phyloP scores from a whole-genome alignment of 306 rosid genomes.

The Gastrolobium bilobum region DNA sequence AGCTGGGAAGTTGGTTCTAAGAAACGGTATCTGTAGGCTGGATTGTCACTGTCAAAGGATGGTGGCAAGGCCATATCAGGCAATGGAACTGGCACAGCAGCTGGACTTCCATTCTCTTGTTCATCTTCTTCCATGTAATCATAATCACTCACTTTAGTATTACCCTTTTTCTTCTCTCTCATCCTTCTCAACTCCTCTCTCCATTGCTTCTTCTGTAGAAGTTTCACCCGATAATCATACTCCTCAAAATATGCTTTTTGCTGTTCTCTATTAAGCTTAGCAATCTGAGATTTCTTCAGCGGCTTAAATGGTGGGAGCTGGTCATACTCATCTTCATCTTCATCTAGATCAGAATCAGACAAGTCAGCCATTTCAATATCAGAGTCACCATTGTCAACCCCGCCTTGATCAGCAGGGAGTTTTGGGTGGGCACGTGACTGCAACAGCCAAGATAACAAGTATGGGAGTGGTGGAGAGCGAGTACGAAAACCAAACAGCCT shows the following conservation, averaged over 20 bases:
- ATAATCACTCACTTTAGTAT: slow-evolving; percentile 55
- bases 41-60: slow-evolving; percentile 91
- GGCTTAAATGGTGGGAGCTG: slow-evolving; percentile 98
- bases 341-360: slow-evolving; percentile 89
- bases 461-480: slow-evolving; percentile 95
- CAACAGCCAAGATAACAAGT: slow-evolving; percentile 85
- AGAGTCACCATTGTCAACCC: slow-evolving; percentile 88
- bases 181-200: slow-evolving; percentile 94
- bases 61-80: slow-evolving; percentile 97
- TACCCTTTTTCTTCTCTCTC: slow-evolving; percentile 87
- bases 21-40: slow-evolving; percentile 94
- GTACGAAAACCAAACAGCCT: slow-evolving; percentile 91
- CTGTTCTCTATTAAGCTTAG: slow-evolving; percentile 88
- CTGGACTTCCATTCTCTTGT: slow-evolving; percentile 81
- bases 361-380: slow-evolving; percentile 89
- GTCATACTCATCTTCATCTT: slow-evolving; percentile 92
- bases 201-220: slow-evolving; percentile 95
- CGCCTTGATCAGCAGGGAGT: slow-evolving; percentile 87
- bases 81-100: slow-evolving; percentile 95
- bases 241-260: slow-evolving; percentile 89
- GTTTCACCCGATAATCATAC: slow-evolving; percentile 95
- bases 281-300: slow-evolving; percentile 85
- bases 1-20: slow-evolving; percentile 97
- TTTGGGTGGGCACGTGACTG: slow-evolving; percentile 96
- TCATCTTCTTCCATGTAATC: slow-evolving; percentile 81